Evolutionary conservation across 306 rosid species (phyloP), one percentile per base, ranked within the genome.

Genomic region (Gastrolobium villosum): DNA sequence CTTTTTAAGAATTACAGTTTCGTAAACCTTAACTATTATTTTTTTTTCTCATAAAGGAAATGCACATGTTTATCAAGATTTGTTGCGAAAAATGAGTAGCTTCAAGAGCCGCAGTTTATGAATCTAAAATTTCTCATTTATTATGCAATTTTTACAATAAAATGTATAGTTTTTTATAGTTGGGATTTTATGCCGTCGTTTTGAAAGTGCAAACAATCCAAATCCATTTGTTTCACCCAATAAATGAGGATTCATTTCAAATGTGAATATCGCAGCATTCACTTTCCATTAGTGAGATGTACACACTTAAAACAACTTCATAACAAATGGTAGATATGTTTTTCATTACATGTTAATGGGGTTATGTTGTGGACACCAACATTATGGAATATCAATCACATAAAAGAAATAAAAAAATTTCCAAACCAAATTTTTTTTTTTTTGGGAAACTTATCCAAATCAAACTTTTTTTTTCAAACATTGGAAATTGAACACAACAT

Each of bases 391-490:
- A 26, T 11, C 6, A 63, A 30, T 30, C 13, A 3, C 36, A 28
- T 5, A 50, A 50, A 20, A 20, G 26, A 20, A 20, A 20, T 20
- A 20, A 20, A 20, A 20, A 36, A 39, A 39, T n/a, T 50, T 71
- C 28, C 11, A 36, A 75, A 76, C 48, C 68, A 36, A 76, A 31
- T 75, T 32, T 37, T 52, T 7, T 20, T 20, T 20, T 20, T 20
- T 20, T 20, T 20, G 0, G 26, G 26, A 20, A 20, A 20, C 26
- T 20, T 20, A 20, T 20, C 26, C 26, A 20, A 20, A 20, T 20
- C 26, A 20, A 20, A 20, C 26, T 20, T 20, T 20, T 20, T 20
- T 20, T 20, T 20, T 20, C 1, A 1, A 20, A 20, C 26, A 20
- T 20, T 20, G 26, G 26, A 20, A 20, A 20, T 20, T 20, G 26